These are phyloP conservation scores for Pythium insidiosum DNA, from an alignment of 352 stramenopile genomes.

Conservation along the genomic window DNA sequence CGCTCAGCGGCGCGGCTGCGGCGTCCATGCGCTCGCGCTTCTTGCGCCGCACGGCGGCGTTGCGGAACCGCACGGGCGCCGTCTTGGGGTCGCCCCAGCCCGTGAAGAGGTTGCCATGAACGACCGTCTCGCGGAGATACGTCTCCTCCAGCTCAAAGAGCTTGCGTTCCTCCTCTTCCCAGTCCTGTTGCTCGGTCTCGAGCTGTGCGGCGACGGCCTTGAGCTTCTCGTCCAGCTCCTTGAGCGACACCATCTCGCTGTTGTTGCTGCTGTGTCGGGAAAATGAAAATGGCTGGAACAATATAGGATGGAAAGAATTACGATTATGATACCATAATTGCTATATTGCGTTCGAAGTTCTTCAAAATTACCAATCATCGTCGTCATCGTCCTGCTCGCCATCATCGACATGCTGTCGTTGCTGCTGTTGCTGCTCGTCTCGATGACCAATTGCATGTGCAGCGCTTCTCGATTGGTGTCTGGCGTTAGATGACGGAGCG, in stretches of 20 bases:
- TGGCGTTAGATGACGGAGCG: too few species aligned
- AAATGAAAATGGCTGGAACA: too few species aligned
- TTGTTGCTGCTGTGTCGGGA: too few species aligned
- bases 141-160: constrained; percentile 72
- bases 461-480: too few species aligned
- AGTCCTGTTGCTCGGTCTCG: constrained; percentile 38
- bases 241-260: constrained; percentile 21
- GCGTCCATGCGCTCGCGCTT: constrained; percentile 49
- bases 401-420: constrained; percentile 1
- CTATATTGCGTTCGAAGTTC: too few species aligned
- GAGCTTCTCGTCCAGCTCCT: constrained; percentile 54
- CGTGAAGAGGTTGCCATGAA: constrained; percentile 65
- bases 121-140: constrained; percentile 55
- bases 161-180: constrained; percentile 54
- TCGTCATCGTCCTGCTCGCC: constrained; percentile 7
- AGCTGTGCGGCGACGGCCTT: constrained; percentile 30
- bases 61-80: constrained; percentile 56
- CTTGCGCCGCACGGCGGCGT: constrained; percentile 46
- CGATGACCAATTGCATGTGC: too few species aligned
- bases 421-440: not conserved
- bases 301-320: too few species aligned
- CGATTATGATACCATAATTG: too few species aligned
- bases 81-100: constrained; percentile 62
- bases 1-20: constrained; percentile 10
- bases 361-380: constrained; percentile 7